Evolutionary conservation across 495 filamentous ascomycete genomes (phyloP), one percentile per base, ranked within the genome.

Genomic region (Trichoderma orchidacearum): DNA sequence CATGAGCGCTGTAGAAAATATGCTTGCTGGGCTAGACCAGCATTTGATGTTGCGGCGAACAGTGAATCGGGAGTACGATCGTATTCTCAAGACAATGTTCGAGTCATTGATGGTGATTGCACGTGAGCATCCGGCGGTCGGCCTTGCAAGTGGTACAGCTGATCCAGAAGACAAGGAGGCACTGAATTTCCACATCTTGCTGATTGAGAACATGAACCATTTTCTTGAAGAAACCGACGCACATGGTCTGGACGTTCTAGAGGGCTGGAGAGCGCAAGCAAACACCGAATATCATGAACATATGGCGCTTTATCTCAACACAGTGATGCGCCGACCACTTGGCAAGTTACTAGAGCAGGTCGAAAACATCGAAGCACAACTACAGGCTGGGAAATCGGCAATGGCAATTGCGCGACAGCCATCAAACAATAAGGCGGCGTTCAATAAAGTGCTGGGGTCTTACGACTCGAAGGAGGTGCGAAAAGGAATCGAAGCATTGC

Each of bases 161-260:
- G 77, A 80, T 58, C 80, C 74, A n/a, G 92, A 97, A 63, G 92
- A 97, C 66, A 97, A 97, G 68, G 92, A 95, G 65, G 84, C 87
- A 15, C 77, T 97, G 21, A 96, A 97, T 66, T 95, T 95, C 71
- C 90, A 96, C 66, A 95, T 97, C 62, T 79, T 96, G 51, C 79
- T 97, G 30, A 96, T 97, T 58, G 92, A 97, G 68, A 97, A 97
- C 66, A 96, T 96, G 92, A 93, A 96, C 66, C 90, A 96, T 66
- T 96, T 92, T 68, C 73, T 91, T 9, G 90, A 96, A 62, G 92
- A 96, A 66, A 84, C 95, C 9, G 86, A 93, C 59, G 74, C 84
- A n/a, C 78, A 82, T 35, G 73, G 73, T 17, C 82, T 91, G 55
- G 77, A 84, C 1, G 81, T 95, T 13, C 75, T 97, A 6, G 81